phyloP scores from a whole-genome alignment of 2,329 filamentous ascomycete genomes.

The Penicillium sclerotiorum region DNA sequence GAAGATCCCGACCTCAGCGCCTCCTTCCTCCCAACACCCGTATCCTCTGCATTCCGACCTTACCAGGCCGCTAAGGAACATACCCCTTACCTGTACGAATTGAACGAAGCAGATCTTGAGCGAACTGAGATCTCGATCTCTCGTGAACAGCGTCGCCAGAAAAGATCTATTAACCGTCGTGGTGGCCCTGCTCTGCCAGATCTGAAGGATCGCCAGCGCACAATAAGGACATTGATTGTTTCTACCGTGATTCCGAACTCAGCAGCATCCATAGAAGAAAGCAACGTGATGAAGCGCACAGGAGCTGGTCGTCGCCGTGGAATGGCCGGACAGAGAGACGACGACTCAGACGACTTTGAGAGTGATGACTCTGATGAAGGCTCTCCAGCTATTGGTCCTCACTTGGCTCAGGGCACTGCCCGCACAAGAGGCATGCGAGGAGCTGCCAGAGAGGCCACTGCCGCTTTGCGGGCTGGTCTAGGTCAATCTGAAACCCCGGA shows the following conservation, averaged over 20 bases:
- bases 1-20: slow-evolving; percentile 88
- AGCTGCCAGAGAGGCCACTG: slow-evolving; percentile 82
- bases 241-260: slow-evolving; percentile 91
- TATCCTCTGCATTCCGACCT: slow-evolving; percentile 81
- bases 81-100: slow-evolving; percentile 88
- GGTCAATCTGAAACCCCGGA: slow-evolving; percentile 90
- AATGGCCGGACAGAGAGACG: slow-evolving; percentile 59
- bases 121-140: slow-evolving; percentile 90
- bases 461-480: slow-evolving; percentile 74
- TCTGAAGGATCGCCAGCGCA: slow-evolving; percentile 90
- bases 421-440: slow-evolving; percentile 87
- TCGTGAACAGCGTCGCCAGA: slow-evolving; percentile 89
- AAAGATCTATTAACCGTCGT: slow-evolving; percentile 89
- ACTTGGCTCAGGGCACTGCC: slow-evolving; percentile 70
- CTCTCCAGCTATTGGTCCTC: slow-evolving; percentile 76
- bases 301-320: slow-evolving; percentile 65
- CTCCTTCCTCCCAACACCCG: slow-evolving; percentile 81
- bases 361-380: slow-evolving; percentile 86
- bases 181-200: slow-evolving; percentile 94
- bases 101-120: slow-evolving; percentile 87
- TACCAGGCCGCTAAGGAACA: slow-evolving; percentile 94
- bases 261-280: slow-evolving; percentile 77
- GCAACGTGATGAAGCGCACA: slow-evolving; percentile 80
- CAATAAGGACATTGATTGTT: slow-evolving; percentile 87
- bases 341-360: slow-evolving; percentile 87